phyloP scores from a whole-genome alignment of 306 rosid genomes.

The Rosa rugosa region DNA sequence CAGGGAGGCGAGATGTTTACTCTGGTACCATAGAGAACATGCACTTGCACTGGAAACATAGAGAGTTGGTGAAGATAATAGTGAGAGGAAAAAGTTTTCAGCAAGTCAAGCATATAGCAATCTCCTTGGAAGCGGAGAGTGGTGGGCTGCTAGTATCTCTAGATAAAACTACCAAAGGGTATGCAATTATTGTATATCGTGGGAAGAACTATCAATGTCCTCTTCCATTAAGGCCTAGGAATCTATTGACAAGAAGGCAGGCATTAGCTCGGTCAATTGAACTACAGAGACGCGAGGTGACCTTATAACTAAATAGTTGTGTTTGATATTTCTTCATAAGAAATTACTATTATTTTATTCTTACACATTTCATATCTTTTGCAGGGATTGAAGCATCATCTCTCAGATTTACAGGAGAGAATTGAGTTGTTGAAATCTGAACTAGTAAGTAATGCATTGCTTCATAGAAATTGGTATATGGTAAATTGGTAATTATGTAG shows the following conservation, averaged over 20 bases:
- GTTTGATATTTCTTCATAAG: background rate
- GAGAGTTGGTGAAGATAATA: conserved; percentile 84
- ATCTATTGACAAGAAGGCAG: conserved; percentile 67
- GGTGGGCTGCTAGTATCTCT: conserved; percentile 84
- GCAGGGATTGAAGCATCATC: conserved; percentile 80
- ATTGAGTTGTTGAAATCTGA: conserved; percentile 68
- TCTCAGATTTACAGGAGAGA: conserved; percentile 65
- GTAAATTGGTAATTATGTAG: background rate
- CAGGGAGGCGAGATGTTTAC: conserved; percentile 84
- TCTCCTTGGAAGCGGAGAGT: conserved; percentile 94
- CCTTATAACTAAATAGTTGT: conserved; percentile 14
- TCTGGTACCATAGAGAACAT: conserved; percentile 90
- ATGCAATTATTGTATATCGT: conserved; percentile 72
- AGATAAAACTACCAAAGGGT: conserved; percentile 72
- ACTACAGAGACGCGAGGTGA: conserved; percentile 88
- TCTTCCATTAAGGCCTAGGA: conserved; percentile 58
- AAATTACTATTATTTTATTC: conserved; percentile 7
- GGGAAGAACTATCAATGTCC: conserved; percentile 86
- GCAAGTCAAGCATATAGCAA: conserved; percentile 79
- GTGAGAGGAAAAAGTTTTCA: conserved; percentile 65
- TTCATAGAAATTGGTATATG: background rate
- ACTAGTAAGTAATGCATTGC: conserved; percentile 40
- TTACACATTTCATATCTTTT: conserved; percentile 22
- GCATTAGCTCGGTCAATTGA: conserved; percentile 83
- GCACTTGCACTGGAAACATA: conserved; percentile 94